Evolutionary conservation across 1,284 basidiomycete species (phyloP).

Genomic region (Neolentinus lepideus): DNA sequence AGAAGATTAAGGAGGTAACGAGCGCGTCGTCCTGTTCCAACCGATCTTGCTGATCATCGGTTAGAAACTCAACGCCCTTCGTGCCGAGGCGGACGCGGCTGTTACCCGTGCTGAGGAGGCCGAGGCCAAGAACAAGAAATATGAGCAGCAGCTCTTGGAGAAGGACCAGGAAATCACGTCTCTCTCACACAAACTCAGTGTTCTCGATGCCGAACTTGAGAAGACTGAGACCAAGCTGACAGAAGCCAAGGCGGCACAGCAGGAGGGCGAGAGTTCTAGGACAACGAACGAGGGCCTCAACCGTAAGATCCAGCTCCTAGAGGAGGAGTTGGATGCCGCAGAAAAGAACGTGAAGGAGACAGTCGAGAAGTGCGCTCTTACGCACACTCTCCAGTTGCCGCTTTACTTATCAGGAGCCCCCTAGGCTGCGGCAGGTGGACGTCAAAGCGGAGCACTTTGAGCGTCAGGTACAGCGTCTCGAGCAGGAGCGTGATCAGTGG

Average conservation of each 20-base stretch:
- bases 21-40: neutral
- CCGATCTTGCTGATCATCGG: conserved; percentile 2
- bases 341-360: conserved; percentile 98
- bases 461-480: conserved; percentile 80
- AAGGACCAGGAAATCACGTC: conserved; percentile 90
- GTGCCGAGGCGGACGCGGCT: conserved; percentile 83
- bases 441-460: conserved; percentile 99
- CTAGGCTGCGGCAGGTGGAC: conserved; percentile 92
- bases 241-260: conserved; percentile 64
- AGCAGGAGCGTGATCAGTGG: conserved; percentile 91
- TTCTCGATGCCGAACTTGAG: conserved; percentile 73
- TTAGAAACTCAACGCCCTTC: conserved; percentile 69
- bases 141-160: conserved; percentile 74
- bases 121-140: conserved; percentile 82
- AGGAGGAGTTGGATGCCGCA: conserved; percentile 92
- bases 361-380: conserved; percentile 83
- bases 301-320: conserved; percentile 88
- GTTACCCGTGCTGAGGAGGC: conserved; percentile 75
- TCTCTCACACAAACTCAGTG: conserved; percentile 68
- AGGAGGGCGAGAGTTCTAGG: conserved; percentile 72
- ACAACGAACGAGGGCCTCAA: conserved; percentile 70
- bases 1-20: conserved; percentile 69
- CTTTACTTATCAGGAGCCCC: neutral
- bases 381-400: neutral
- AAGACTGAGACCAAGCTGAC: conserved; percentile 69